A percentile compares a stretch with the other conserved stretches of the same genome.
Conservation (phyloP, 352 stramenopile species). For the Plasmopara viticola region DNA sequence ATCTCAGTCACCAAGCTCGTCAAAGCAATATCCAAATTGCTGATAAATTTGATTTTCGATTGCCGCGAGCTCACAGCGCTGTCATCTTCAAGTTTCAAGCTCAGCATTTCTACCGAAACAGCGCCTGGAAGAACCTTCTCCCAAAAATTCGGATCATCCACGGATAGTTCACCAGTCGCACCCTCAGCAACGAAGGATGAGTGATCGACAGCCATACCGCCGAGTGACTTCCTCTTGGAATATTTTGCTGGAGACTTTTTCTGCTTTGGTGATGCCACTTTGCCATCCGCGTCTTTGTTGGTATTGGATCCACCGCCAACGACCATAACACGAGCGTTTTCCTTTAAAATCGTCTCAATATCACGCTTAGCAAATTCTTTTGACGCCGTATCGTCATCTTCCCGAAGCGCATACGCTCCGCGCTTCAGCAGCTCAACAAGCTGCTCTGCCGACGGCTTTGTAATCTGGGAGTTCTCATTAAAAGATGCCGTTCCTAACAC, state of each 20-base stretch:
- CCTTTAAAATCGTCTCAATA: conserved; percentile 95
- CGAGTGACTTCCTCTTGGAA: conserved; percentile 64
- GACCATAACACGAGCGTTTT: conserved; percentile 76
- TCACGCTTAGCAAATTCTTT: conserved; percentile 92
- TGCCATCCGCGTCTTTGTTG: conserved; percentile 25
- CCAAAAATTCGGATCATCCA: conserved; percentile 97
- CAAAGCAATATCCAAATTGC: conserved; percentile 77
- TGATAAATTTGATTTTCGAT: conserved; percentile 87
- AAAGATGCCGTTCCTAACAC: conserved; percentile 93
- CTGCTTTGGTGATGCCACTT: conserved; percentile 20
- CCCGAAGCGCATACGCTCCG: conserved; percentile 97
- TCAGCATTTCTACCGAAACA: conserved; percentile 84
- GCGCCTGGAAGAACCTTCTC: conserved; percentile 86
- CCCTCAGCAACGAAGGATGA: conserved; percentile 90
- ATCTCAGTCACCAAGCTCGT: conserved; percentile 63
- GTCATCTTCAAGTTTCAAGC: conserved; percentile 81
- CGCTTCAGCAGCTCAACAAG: conserved; percentile 97
- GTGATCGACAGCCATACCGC: conserved; percentile 75
- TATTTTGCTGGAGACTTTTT: conserved; percentile 45
- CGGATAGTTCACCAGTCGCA: conserved; percentile 86
- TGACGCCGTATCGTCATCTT: conserved; percentile 93
- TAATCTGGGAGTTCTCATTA: conserved; percentile 86
- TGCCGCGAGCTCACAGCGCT: conserved; percentile 73
- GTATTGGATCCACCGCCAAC: conserved; percentile 37
- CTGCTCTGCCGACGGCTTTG: conserved; percentile 86